Evolutionary conservation across 805 yeast species (phyloP).

Genomic region (Nakazawaea populi): DNA sequence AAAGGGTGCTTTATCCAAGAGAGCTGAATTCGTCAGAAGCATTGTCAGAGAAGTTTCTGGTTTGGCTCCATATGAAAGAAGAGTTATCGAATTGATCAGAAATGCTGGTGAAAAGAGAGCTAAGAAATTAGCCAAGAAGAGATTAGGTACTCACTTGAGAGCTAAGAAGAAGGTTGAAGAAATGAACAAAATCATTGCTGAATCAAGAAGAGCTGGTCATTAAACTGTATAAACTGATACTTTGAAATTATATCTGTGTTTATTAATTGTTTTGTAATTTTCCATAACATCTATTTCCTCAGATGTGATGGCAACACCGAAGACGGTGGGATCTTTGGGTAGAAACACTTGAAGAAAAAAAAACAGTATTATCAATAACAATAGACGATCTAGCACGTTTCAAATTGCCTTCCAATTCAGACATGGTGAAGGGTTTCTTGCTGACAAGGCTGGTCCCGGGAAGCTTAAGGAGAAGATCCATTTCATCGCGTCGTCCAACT

Average conservation of each 20-base stretch:
- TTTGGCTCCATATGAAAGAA: constrained; percentile 99
- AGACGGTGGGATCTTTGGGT: too few relatives aligned
- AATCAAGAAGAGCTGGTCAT: constrained; percentile 77
- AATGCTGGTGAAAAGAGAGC: constrained; percentile 99
- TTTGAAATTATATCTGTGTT: background rate
- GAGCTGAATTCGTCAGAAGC: constrained; percentile 93
- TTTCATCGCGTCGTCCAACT: background rate
- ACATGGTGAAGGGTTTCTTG: too few relatives aligned
- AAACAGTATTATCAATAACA: too few relatives aligned
- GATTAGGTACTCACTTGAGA: constrained; percentile 99
- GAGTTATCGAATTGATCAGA: constrained; percentile 98
- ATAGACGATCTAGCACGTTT: too few relatives aligned
- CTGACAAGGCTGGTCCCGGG: too few relatives aligned
- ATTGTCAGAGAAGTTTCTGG: constrained; percentile 97
- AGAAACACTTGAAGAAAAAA: too few relatives aligned
- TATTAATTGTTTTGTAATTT: background rate
- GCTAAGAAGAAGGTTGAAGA: constrained; percentile 99
- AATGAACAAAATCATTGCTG: constrained; percentile 93
- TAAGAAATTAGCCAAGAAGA: constrained; percentile 99
- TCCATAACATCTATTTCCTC: too few relatives aligned
- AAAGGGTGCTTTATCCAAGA: constrained; percentile 95
- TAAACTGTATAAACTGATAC: constrained; percentile 27
- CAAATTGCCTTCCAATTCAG: too few relatives aligned
- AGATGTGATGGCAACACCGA: too few relatives aligned
- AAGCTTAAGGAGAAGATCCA: background rate